These are phyloP conservation scores for Aureobasidium musti DNA, from an alignment of 2,329 filamentous ascomycete species.

Conservation along the genomic window DNA sequence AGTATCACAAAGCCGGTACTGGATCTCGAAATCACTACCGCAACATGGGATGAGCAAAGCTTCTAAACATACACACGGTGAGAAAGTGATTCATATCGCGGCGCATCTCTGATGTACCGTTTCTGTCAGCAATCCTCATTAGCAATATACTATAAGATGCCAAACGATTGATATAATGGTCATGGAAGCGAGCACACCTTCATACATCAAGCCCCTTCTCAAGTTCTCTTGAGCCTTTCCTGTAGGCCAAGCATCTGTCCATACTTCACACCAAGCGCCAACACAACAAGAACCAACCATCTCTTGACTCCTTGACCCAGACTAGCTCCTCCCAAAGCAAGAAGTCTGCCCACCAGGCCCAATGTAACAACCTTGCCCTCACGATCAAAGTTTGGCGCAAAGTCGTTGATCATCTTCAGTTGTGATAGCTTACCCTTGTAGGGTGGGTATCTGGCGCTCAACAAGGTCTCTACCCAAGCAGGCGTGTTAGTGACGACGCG, in stretches of 20 bases:
- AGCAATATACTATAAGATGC: too few relatives aligned
- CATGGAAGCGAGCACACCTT: too few relatives aligned
- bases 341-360: neutral
- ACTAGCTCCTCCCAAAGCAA: slow-evolving; percentile 10
- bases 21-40: too few relatives aligned
- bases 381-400: slow-evolving; percentile 63
- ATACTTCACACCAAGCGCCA: slow-evolving; percentile 13
- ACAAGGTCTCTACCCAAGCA: slow-evolving; percentile 65
- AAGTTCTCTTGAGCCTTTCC: slow-evolving; percentile 16
- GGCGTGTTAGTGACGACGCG: slow-evolving; percentile 64
- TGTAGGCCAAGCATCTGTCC: slow-evolving; percentile 21
- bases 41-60: too few relatives aligned
- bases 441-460: slow-evolving; percentile 67
- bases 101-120: too few relatives aligned
- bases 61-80: too few relatives aligned
- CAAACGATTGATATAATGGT: too few relatives aligned
- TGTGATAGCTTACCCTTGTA: slow-evolving; percentile 59
- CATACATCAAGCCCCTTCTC: neutral
- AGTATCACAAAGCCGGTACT: too few relatives aligned
- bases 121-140: too few relatives aligned
- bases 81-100: too few relatives aligned
- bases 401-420: slow-evolving; percentile 52
- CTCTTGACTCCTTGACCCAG: slow-evolving; percentile 13
- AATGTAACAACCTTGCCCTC: slow-evolving; percentile 45
- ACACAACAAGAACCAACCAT: slow-evolving; percentile 1